Percentiles rank a stretch among this genome's conserved stretches.
phyloP scores from a whole-genome alignment of 345 rosid genomes.

The Litchi chinensis region DNA sequence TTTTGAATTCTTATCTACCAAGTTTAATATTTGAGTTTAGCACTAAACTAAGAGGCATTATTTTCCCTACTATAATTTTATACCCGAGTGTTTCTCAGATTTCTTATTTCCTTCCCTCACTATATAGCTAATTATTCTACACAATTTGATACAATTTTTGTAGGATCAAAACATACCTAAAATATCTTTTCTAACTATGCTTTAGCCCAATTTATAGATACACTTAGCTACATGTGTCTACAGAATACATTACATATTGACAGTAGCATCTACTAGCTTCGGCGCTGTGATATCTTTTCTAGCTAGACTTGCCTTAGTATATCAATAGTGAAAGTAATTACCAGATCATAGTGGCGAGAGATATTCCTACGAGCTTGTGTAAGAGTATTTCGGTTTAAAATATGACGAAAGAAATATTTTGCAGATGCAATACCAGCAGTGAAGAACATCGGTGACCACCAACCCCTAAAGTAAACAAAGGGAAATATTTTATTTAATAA shows the following conservation, averaged over 20 bases:
- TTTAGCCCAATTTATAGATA: no score
- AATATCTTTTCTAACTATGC: no score
- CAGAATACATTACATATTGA: not conserved
- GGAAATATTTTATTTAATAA: not conserved
- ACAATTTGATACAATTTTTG: no score
- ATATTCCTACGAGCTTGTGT: constrained; percentile 93
- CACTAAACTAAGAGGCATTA: no score
- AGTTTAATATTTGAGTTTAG: no score
- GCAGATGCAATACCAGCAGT: constrained; percentile 80
- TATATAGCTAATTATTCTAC: no score
- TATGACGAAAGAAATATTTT: constrained; percentile 71
- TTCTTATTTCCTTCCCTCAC: no score
- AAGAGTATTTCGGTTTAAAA: constrained; percentile 68
- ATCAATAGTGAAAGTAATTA: constrained; percentile 21
- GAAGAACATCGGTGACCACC: constrained; percentile 90
- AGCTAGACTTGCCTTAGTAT: not conserved
- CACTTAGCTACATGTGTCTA: not conserved
- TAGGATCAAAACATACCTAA: no score
- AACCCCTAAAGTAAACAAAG: constrained; percentile 54
- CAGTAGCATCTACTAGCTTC: not conserved
- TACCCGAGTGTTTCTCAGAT: no score
- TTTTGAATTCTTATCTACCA: no score
- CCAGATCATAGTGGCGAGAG: constrained; percentile 93
- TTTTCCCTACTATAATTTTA: no score
- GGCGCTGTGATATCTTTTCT: not conserved